These are phyloP conservation scores for Candida nonsorbophila DNA, from an alignment of 805 yeast genomes.

Conservation along the genomic window DNA sequence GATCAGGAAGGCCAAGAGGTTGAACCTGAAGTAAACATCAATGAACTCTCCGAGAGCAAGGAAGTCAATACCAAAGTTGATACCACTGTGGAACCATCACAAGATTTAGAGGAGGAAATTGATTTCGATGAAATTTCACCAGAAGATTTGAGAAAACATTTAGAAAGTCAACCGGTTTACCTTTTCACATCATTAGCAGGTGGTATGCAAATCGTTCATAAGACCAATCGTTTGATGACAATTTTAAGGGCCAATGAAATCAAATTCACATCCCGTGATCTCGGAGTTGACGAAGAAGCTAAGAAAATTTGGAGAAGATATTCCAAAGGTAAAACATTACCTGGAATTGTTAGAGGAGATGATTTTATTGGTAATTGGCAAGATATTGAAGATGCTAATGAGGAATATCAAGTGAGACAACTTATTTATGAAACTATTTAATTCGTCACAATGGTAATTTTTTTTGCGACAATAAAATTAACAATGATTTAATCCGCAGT, in stretches of 20 bases:
- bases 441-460: no score
- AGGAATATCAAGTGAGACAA: slow-evolving; percentile 61
- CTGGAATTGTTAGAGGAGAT: slow-evolving; percentile 81
- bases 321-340: slow-evolving; percentile 66
- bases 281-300: slow-evolving; percentile 86
- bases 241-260: slow-evolving; percentile 72
- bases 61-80: slow-evolving; percentile 1
- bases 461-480: no score
- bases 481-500: no score
- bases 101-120: slow-evolving; percentile 5
- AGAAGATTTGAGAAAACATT: slow-evolving; percentile 38
- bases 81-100: slow-evolving; percentile 1
- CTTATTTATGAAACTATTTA: slow-evolving; percentile 60
- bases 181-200: slow-evolving; percentile 85
- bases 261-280: slow-evolving; percentile 62
- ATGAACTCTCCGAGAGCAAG: background rate
- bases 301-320: slow-evolving; percentile 78
- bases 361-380: slow-evolving; percentile 82
- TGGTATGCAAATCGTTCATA: slow-evolving; percentile 70
- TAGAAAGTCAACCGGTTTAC: slow-evolving; percentile 57
- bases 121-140: slow-evolving; percentile 32
- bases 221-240: slow-evolving; percentile 72
- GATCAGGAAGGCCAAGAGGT: slow-evolving; percentile 1
- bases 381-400: slow-evolving; percentile 83
- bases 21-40: background rate